Evolutionary conservation across 1,284 basidiomycete genomes (phyloP), one percentile per base, ranked within the genome.

Genomic region (Schizophyllum amplum): DNA sequence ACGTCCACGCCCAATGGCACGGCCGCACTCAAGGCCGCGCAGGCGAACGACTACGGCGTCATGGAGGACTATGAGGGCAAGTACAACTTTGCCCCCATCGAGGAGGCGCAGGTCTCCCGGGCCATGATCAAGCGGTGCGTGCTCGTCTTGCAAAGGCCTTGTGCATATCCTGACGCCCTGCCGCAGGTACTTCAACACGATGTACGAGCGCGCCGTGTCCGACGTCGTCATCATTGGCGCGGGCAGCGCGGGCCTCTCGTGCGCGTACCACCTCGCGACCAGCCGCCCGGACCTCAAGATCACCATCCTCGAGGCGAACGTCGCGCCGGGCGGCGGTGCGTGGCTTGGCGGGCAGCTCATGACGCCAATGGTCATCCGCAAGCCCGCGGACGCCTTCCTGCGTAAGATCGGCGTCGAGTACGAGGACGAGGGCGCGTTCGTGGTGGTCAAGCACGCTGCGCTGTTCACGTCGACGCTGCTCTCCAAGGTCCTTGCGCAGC

Each of bases 261-360:
- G 86, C 65, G 90, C 89, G 22, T 92, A 90, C 72, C 81, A 83
- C 59, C 79, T 92, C 53, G 84, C 79, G 15, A 86, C 75, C 58
- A 76, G 70, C 55, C 81, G 87, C 13, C 90, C 90, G 13, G 86
- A 92, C 72, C 71, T 91, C 58, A 87, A 85, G 63, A 77, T 92
- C 64, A 91, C 91, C 23, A 90, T 93, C 66, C 73, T 92, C 62
- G 90, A 93, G 71, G 89, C 90, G 9, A 84, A 80, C 62, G 90
- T 92, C 23, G 84, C 90, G 1, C 90, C 91, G n/a, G 86, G 89
- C 52, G 86, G 85, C 58, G 84, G 87, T 53, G 86, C 86, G 21
- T 90, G 88, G 87, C 78, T 90, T 51, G 87, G 88, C 42, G 90
- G 90, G 1, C 90, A 93, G 71, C 74, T 92, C 54, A 91, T 92